Evolutionary conservation across 1,284 basidiomycete genomes (phyloP).

Genomic region (Leccinum griseonigrum): DNA sequence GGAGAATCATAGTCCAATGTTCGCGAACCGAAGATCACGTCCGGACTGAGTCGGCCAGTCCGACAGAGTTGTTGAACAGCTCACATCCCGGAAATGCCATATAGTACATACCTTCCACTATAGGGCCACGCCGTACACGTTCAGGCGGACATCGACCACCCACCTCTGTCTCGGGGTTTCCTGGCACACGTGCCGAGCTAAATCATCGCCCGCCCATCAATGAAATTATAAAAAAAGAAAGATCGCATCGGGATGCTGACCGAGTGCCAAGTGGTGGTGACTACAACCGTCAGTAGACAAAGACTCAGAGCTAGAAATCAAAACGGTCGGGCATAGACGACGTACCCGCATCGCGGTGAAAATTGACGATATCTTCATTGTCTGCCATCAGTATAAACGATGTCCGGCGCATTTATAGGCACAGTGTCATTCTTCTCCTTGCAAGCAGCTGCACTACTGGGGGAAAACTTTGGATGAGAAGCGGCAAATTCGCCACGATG

Average conservation of each 20-base stretch:
- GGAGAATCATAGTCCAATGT: no score
- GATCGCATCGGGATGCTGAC: constrained; percentile 32
- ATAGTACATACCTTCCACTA: no score
- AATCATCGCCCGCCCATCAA: no score
- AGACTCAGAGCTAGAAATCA: not conserved
- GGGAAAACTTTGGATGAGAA: constrained; percentile 50
- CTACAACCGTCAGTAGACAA: constrained; percentile 26
- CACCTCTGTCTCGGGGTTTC: no score
- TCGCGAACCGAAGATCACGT: no score
- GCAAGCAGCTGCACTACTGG: constrained; percentile 24
- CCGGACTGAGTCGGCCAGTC: no score
- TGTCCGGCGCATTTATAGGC: constrained; percentile 41
- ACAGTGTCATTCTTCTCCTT: constrained; percentile 38
- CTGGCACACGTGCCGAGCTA: no score
- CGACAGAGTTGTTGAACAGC: not conserved
- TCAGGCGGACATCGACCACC: no score
- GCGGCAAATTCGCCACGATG: constrained; percentile 52
- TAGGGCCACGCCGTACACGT: no score
- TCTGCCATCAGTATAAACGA: constrained; percentile 57
- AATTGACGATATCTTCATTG: constrained; percentile 49
- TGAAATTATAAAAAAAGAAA: not conserved
- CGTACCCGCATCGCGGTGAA: constrained; percentile 34
- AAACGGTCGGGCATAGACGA: not conserved
- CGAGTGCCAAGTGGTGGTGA: constrained; percentile 52
- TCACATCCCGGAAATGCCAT: no score